Percentiles rank a stretch among this genome's conserved stretches.
These are phyloP conservation scores for Trichophyton mentagrophytes DNA, from an alignment of 2,329 filamentous ascomycete genomes.

Conservation along the genomic window DNA sequence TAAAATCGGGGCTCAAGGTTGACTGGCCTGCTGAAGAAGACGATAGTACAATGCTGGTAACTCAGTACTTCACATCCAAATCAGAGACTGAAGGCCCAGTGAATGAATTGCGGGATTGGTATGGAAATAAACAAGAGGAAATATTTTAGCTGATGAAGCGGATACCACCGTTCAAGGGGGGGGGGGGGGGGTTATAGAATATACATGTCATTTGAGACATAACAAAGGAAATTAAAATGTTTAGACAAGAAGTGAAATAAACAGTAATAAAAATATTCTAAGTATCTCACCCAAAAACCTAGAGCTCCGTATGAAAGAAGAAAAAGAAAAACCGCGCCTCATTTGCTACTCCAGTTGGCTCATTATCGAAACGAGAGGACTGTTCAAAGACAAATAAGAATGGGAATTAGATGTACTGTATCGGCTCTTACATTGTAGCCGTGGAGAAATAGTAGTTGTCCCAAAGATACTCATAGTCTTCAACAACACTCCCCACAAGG, in stretches of 20 bases:
- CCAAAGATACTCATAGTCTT: slow-evolving; percentile 97
- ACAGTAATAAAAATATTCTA: background rate
- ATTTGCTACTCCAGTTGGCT: background rate
- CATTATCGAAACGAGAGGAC: background rate
- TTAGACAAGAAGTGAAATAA: background rate
- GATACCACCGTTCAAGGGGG: background rate
- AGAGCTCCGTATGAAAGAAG: background rate
- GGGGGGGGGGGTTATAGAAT: background rate
- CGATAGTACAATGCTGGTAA: slow-evolving; percentile 51
- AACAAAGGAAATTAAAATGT: background rate
- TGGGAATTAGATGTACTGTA: slow-evolving; percentile 6
- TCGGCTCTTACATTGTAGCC: slow-evolving; percentile 35
- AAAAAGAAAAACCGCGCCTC: background rate
- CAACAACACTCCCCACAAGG: slow-evolving; percentile 70
- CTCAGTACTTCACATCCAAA: slow-evolving; percentile 55
- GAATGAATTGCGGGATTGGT: slow-evolving; percentile 72
- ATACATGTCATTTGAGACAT: background rate
- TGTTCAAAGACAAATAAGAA: background rate
- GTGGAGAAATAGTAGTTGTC: slow-evolving; percentile 90
- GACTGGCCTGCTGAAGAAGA: slow-evolving; percentile 75
- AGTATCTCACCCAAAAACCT: background rate
- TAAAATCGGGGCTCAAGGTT: slow-evolving; percentile 56
- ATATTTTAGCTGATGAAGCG: slow-evolving; percentile 46
- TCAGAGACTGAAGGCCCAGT: slow-evolving; percentile 34
- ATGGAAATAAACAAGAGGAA: slow-evolving; percentile 56